Base-by-base conservation (phyloP, 371 early-diverging fungal genomes). In the Sporodiniella umbellata region DNA sequence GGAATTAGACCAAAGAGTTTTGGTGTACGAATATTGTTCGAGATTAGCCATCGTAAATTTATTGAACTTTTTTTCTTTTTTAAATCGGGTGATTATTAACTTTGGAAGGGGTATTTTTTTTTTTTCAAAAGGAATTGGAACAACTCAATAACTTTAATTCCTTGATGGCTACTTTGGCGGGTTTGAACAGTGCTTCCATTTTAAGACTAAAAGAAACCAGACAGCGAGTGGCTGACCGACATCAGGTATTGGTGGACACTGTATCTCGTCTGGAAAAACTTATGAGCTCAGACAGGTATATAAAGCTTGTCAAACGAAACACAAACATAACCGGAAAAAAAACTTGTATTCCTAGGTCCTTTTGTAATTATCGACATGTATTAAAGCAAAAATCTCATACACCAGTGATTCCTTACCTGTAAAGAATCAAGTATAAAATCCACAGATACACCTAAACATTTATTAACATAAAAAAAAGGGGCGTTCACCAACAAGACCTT, bases 161-260 rank as follows among this genome's bases (percentile, higher is more conserved):
- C 1, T 50, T 78, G 14, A 85, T 85, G 85, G 85, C 87, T 11
- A 64, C 86, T 28, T 60, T 87, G 35, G 83, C 85, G 3, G 87
- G 86, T 3, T 63, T 87, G 47, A 85, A 83, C 53, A 79, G 75
- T 40, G 81, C 85, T 0, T 62, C 84, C 10, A 79, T 87, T 23
- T 64, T 73, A 3, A 67, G 87, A 19, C 56, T 87, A 18, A 72
- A 68, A 35, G 78, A 79, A 28, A 83, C 87, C 6, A 70, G 78
- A 3, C 78, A 77, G 21, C 56, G 68, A 30, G 44, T 83, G 2
- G 42, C 53, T 6, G 51, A 15, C 73, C 26, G 14, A 6, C 53
- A 66, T n/a, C 80, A 75, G 42, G 69, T 64, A 22, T 60, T 72
- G 12, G 72, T 69, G 62, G 68, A 76, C 21, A 66, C 73, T 7